A percentile compares a stretch with the other conserved stretches of the same genome.
These are phyloP conservation scores for Myochromella boudieri DNA, from an alignment of 768 basidiomycete genomes.

Conservation along the genomic window DNA sequence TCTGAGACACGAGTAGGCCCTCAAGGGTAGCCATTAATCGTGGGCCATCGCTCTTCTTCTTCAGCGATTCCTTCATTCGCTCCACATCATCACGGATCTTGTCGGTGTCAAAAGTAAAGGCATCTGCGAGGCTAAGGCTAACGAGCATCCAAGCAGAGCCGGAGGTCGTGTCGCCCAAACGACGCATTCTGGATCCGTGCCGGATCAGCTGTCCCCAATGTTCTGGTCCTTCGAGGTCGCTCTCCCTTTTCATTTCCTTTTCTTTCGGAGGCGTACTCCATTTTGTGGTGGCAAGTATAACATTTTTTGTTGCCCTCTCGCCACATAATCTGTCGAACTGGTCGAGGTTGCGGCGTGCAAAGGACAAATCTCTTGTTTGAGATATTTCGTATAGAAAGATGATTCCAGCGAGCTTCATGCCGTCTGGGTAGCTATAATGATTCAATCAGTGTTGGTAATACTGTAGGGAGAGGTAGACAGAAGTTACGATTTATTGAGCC, in stretches of 20 bases:
- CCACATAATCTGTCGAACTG: slow-evolving; percentile 13
- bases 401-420: slow-evolving; percentile 15
- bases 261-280: slow-evolving; percentile 10
- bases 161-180: slow-evolving; percentile 10
- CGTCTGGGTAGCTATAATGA: slow-evolving; percentile 5
- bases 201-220: slow-evolving; percentile 14
- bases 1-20: slow-evolving; percentile 2
- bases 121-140: slow-evolving; percentile 11
- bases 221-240: slow-evolving; percentile 2
- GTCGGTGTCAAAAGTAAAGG: slow-evolving; percentile 11
- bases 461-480: not conserved
- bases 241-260: slow-evolving; percentile 7
- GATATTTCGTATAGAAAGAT: slow-evolving; percentile 15
- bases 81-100: slow-evolving; percentile 6
- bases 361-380: slow-evolving; percentile 9
- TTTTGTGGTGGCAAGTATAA: slow-evolving; percentile 16
- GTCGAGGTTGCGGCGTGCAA: slow-evolving; percentile 11
- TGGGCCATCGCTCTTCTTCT: not conserved
- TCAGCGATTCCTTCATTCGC: slow-evolving; percentile 5
- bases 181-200: slow-evolving; percentile 13
- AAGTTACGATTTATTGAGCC: slow-evolving; percentile 11
- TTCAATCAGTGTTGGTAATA: not conserved
- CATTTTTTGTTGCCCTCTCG: slow-evolving; percentile 8
- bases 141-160: slow-evolving; percentile 16
- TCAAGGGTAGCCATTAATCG: slow-evolving; percentile 5